Conservation (phyloP, 768 basidiomycete genomes). For the Sutorius australiensis region DNA sequence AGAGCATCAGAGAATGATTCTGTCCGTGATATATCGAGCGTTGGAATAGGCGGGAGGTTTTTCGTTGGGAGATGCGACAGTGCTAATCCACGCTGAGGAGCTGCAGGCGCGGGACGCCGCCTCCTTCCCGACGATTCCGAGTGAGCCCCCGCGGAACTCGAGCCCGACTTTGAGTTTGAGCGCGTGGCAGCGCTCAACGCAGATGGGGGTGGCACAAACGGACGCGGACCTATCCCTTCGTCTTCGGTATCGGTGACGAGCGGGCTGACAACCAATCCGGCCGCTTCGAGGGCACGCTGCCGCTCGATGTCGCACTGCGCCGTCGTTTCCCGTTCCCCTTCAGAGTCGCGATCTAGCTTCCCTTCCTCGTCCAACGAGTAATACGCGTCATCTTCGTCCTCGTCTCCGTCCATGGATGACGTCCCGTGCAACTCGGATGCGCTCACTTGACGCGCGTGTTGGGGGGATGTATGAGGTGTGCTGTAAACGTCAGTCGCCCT, state of each 20-base stretch:
- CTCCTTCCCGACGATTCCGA: slow-evolving; percentile 32
- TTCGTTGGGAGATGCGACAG: slow-evolving; percentile 31
- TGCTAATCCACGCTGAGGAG: slow-evolving; percentile 15
- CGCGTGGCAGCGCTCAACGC: background rate
- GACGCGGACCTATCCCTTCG: background rate
- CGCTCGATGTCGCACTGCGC: slow-evolving; percentile 67
- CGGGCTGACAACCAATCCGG: slow-evolving; percentile 73
- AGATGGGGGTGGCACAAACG: slow-evolving; percentile 16
- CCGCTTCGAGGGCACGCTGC: slow-evolving; percentile 80
- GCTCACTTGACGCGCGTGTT: slow-evolving; percentile 4
- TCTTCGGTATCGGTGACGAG: background rate
- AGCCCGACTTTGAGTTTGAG: slow-evolving; percentile 11
- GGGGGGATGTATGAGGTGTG: slow-evolving; percentile 23
- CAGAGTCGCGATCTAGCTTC: slow-evolving; percentile 1
- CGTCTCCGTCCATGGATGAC: slow-evolving; percentile 21
- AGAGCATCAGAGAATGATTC: slow-evolving; percentile 1
- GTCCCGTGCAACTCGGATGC: slow-evolving; percentile 8
- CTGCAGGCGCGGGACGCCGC: slow-evolving; percentile 27
- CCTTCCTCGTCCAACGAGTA: slow-evolving; percentile 31
- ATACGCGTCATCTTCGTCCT: slow-evolving; percentile 34
- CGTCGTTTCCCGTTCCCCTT: slow-evolving; percentile 42
- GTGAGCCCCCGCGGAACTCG: slow-evolving; percentile 36
- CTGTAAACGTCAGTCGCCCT: slow-evolving; percentile 18
- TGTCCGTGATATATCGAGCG: slow-evolving; percentile 23
- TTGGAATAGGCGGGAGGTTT: slow-evolving; percentile 55